Evolutionary conservation across 1,284 basidiomycete species (phyloP), one percentile per base, ranked within the genome.

Genomic region (Ustilago cynodontis): DNA sequence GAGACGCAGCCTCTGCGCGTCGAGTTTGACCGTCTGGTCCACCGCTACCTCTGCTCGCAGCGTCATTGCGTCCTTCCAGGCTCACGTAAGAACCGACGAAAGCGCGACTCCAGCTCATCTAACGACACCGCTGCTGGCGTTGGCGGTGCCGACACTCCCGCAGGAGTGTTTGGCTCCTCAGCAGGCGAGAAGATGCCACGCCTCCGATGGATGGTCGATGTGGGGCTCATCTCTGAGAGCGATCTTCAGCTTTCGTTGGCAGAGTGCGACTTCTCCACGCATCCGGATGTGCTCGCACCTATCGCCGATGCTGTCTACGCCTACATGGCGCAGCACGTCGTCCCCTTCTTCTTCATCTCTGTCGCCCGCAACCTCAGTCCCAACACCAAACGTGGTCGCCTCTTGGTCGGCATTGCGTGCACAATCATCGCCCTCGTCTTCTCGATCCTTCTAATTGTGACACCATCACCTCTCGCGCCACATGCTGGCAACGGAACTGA

Each of bases 161-260:
- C n/a, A 3, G 47, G 50, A 14, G 33, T 57, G 5, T 14, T 59
- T 11, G 62, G 59, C 16, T 59, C 69, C 6, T 54, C 59, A 26
- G 52, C 28, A 5, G 11, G 2, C 26, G 59, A 64, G 16, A 70
- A 63, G 52, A 57, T 68, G 55, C 63, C 72, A 6, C 74, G 78
- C 11, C 67, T 82, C 13, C 59, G 58, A 28, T 82, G 80, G 80
- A 77, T 80, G 75, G 52, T 79, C 61, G 76, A 78, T 39, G 57
- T 80, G 13, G 80, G 80, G 4, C 68, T 82, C 18, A 41, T 82
- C 28, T 74, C 72, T 0, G 78, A 80, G 28, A 54, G 50, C 26
- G 53, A 63, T 16, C 18, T 82, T 20, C 52, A 69, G 18, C 63
- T 71, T 2, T 59, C 67, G 9, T 35, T 80, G 33, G 62, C 64